Percentiles rank a stretch among this genome's conserved stretches.
Evolutionary conservation across 768 basidiomycete species (phyloP).

Genomic region (Plicaturopsis crispa): DNA sequence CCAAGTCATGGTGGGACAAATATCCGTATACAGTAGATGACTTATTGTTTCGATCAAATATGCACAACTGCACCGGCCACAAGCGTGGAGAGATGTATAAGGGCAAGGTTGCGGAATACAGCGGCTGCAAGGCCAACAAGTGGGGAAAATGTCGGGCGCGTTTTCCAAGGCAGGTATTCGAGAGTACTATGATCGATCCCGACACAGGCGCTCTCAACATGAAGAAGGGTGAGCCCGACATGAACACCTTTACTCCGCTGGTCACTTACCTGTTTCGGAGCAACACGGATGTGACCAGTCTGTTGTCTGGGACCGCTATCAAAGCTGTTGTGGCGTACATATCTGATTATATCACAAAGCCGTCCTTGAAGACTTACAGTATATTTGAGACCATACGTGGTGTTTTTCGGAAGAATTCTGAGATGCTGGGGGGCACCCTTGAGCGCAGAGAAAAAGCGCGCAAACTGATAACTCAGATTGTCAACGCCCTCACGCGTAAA

Average conservation of each 20-base stretch:
- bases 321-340: conserved; percentile 31
- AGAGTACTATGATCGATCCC: conserved; percentile 18
- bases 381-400: conserved; percentile 23
- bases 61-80: conserved; percentile 18
- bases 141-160: conserved; percentile 23
- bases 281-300: conserved; percentile 30
- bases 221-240: conserved; percentile 23
- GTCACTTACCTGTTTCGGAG: conserved; percentile 26
- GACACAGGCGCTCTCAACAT: conserved; percentile 13
- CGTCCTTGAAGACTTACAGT: conserved; percentile 26
- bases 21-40: conserved; percentile 19
- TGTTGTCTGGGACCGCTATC: conserved; percentile 31
- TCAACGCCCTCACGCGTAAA: conserved; percentile 19
- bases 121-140: conserved; percentile 19
- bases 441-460: conserved; percentile 14
- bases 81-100: not conserved
- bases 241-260: conserved; percentile 25
- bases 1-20: conserved; percentile 9
- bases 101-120: not conserved
- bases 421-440: conserved; percentile 1
- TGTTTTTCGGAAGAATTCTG: conserved; percentile 6
- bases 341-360: conserved; percentile 37
- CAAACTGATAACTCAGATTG: conserved; percentile 24
- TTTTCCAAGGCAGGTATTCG: conserved; percentile 24
- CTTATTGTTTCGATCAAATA: conserved; percentile 19